Conservation (phyloP, 2,329 filamentous ascomycete species). For the Nectriaceae sp. region DNA sequence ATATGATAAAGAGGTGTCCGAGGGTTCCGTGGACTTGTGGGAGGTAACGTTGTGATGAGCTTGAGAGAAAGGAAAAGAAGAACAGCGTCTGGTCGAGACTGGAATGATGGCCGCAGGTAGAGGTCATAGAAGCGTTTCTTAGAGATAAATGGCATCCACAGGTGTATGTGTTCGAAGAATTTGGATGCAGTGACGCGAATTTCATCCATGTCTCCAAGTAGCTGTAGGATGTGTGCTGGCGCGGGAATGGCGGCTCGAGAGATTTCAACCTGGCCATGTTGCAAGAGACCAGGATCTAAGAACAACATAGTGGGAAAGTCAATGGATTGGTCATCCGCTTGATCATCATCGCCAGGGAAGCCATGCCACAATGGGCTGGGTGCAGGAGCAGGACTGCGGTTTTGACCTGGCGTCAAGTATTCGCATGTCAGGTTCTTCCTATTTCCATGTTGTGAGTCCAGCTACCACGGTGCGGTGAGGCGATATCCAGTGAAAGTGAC, state of each 20-base stretch:
- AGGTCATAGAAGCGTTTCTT: neutral
- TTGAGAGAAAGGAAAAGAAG: neutral
- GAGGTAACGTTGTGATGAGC: neutral
- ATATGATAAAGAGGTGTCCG: constrained; percentile 7
- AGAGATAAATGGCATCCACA: neutral
- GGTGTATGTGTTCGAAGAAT: neutral
- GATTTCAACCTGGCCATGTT: neutral
- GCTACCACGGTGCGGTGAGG: neutral
- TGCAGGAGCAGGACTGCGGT: neutral
- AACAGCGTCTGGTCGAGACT: constrained; percentile 1
- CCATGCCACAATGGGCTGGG: neutral
- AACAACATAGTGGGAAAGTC: neutral
- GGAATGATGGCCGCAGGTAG: neutral
- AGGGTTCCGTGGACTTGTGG: neutral
- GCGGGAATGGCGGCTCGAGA: neutral
- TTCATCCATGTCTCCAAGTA: neutral
- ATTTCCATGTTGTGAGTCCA: neutral
- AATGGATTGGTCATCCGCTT: neutral
- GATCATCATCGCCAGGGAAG: neutral
- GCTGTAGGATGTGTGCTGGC: neutral
- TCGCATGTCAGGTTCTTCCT: neutral
- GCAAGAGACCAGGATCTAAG: neutral
- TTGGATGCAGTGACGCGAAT: neutral
- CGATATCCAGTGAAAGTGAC: neutral
- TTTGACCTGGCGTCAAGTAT: neutral